Percentiles rank a stretch among this genome's conserved stretches.
Conservation (phyloP, 208 protist species). For the Leishmania amazonensis region DNA sequence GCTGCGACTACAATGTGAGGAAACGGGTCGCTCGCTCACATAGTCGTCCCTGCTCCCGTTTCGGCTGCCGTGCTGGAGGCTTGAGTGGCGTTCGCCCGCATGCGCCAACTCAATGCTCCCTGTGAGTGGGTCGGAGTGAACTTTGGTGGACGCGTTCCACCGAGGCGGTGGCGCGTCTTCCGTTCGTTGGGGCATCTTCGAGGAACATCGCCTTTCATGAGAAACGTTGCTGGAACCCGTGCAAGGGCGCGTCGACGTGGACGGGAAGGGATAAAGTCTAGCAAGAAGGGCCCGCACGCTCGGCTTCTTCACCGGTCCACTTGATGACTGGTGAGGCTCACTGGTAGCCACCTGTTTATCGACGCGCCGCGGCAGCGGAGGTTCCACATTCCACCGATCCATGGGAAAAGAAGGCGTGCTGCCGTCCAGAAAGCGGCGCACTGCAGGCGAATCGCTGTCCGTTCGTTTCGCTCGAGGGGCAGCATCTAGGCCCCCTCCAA, state of each 20-base stretch:
- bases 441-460: not conserved
- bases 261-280: not conserved
- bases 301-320: not conserved
- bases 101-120: not conserved
- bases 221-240: not conserved
- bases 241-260: not conserved
- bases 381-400: not conserved
- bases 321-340: not conserved
- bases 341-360: not conserved
- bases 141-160: constrained; percentile 12
- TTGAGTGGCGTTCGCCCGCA: not conserved
- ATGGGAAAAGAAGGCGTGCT: not conserved
- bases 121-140: not conserved
- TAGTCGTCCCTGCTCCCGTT: not conserved
- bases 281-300: not conserved
- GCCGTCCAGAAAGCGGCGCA: not conserved
- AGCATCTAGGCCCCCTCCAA: not conserved
- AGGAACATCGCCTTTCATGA: not conserved
- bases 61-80: not conserved
- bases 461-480: not conserved
- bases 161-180: not conserved
- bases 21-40: not conserved
- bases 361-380: not conserved
- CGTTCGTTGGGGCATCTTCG: not conserved
- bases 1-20: not conserved